Percentiles rank a stretch among this genome's conserved stretches.
phyloP scores from a whole-genome alignment of 345 rosid species.

The Brassica cretica region DNA sequence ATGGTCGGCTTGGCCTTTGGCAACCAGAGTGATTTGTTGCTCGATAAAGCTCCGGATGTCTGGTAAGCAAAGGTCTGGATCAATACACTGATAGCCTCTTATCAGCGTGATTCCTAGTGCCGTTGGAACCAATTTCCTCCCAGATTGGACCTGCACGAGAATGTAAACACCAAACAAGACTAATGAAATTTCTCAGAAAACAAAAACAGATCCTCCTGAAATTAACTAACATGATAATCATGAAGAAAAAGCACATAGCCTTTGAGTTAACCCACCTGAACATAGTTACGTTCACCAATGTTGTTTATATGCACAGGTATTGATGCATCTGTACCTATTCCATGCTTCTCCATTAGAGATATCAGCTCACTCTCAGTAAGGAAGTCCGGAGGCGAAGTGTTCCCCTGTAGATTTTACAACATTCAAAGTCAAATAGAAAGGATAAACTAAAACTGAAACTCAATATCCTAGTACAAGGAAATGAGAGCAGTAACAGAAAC shows the following conservation, averaged over 20 bases:
- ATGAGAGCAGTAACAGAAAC: no score
- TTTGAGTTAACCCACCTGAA: conserved; percentile 57
- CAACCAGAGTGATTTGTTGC: conserved; percentile 92
- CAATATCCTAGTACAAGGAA: background rate
- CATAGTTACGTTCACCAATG: conserved; percentile 95
- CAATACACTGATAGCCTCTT: conserved; percentile 93
- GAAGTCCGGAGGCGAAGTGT: conserved; percentile 76
- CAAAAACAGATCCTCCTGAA: conserved; percentile 1
- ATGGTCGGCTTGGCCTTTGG: conserved; percentile 88
- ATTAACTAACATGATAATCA: conserved; percentile 15
- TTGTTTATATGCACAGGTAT: conserved; percentile 91
- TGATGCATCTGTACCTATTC: conserved; percentile 98
- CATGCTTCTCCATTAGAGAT: conserved; percentile 93
- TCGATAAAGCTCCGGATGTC: conserved; percentile 97
- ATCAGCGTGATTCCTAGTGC: conserved; percentile 81
- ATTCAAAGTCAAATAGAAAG: background rate
- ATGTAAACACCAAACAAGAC: conserved; percentile 7
- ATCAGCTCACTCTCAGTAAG: conserved; percentile 96
- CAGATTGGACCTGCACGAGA: conserved; percentile 68
- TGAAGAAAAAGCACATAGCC: background rate
- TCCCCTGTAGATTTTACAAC: conserved; percentile 55
- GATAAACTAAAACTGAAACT: background rate
- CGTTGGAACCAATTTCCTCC: conserved; percentile 91
- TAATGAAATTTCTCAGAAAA: background rate
- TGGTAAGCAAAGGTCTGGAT: conserved; percentile 95